Evolutionary conservation across 305 asterid species (phyloP), one percentile per base, ranked within the genome.

Genomic region (Fraxinus sp.): DNA sequence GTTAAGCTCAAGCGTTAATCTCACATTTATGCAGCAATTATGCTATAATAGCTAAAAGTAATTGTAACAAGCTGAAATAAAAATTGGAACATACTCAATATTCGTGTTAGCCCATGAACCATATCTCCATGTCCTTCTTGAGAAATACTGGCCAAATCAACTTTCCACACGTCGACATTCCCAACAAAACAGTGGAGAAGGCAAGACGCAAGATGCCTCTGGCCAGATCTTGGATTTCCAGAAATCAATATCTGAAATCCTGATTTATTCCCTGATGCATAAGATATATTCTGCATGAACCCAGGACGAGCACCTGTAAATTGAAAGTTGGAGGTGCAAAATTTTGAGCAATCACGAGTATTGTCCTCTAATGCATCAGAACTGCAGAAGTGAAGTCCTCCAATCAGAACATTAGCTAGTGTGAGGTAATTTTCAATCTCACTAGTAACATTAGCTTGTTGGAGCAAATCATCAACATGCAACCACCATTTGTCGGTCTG

Each of bases 101-200:
- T 89, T 37, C 82, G 91, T 26, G 96, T 91, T 81, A 97, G 87
- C 83, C 99, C 98, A 84, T 91, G 95, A 88, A 93, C 86, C 93
- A 92, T 87, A 90, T 97, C 99, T 77, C 99, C 99, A 80, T 84
- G 97, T 75, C 98, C 99, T 92, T 95, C 98, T 84, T 91, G 97
- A 75, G 93, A 93, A 79, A 93, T 87, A 75, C 98, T 89, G 82
- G 99, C 98, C 92, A 91, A 85, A 86, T 97, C 98, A 87, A 97
- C 90, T 89, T 95, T 97, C 89, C 92, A 95, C 79, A 91, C 84
- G 84, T 93, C 97, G 82, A 90, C 88, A 88, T 88, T 91, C 77
- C 98, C 99, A 55, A 91, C 89, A 90, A 92, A 97, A 90, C 91
- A 92, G 85, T 97, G 95, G 78, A 97, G 96, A 88, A 97, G 93